Evolutionary conservation across 371 early-diverging fungal species (phyloP).

Genomic region (Mucor velutinosus): DNA sequence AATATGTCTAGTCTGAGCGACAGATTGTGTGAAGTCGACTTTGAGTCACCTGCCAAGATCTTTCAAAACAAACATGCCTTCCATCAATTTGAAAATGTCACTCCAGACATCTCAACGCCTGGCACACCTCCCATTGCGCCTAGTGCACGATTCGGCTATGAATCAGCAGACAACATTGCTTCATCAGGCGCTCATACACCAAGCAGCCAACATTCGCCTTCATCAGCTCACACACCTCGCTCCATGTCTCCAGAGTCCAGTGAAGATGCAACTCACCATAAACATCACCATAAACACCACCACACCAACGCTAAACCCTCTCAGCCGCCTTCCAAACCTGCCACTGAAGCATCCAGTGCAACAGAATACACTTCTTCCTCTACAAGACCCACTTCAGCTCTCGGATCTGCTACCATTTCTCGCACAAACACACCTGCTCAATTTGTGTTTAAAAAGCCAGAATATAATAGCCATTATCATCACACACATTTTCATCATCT

Average conservation of each 20-base stretch:
- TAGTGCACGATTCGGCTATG: not conserved
- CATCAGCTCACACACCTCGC: constrained; percentile 18
- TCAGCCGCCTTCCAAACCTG: not conserved
- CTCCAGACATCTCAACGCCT: constrained; percentile 41
- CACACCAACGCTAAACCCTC: not conserved
- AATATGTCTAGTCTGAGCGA: constrained; percentile 11
- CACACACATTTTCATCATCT: constrained; percentile 50
- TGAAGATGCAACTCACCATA: not conserved
- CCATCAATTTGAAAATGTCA: constrained; percentile 44
- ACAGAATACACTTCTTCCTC: not conserved
- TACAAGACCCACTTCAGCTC: constrained; percentile 1
- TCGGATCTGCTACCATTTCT: constrained; percentile 3
- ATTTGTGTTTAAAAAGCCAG: constrained; percentile 51
- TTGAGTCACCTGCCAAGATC: constrained; percentile 39
- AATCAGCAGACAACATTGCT: not conserved
- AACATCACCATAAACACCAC: not conserved
- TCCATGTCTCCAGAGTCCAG: constrained; percentile 20
- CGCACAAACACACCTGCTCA: constrained; percentile 43
- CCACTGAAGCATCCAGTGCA: not conserved
- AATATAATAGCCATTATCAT: constrained; percentile 48
- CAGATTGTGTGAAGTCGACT: constrained; percentile 31
- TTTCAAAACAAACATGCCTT: constrained; percentile 31
- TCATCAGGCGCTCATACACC: constrained; percentile 8
- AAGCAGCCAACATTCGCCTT: not conserved
- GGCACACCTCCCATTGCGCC: constrained; percentile 17